Conservation (phyloP, 306 rosid species). For the Spatholobus suberectus region DNA sequence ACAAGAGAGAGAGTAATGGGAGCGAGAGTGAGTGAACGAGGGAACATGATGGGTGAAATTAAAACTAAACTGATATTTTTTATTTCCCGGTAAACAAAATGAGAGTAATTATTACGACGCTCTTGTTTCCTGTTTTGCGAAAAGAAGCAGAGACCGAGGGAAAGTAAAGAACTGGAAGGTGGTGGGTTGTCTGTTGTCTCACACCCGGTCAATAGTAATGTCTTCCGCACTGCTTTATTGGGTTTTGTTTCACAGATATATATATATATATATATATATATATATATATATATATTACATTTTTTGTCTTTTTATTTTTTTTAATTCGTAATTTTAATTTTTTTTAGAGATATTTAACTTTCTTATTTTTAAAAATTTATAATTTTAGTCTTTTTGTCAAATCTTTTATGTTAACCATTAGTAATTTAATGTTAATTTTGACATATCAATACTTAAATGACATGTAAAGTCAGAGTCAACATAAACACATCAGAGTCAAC, state of each 20-base stretch:
- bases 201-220: background rate
- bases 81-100: slow-evolving; percentile 35
- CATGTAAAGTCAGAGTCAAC: too few species aligned
- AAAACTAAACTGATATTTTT: background rate
- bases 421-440: too few species aligned
- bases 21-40: background rate
- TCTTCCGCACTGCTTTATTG: slow-evolving; percentile 6
- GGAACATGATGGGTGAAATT: slow-evolving; percentile 26
- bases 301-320: too few species aligned
- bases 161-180: slow-evolving; percentile 39
- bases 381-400: too few species aligned
- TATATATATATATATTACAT: too few species aligned
- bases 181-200: slow-evolving; percentile 47
- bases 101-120: slow-evolving; percentile 30
- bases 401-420: too few species aligned
- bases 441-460: too few species aligned
- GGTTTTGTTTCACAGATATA: background rate
- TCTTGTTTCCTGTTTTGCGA: slow-evolving; percentile 37
- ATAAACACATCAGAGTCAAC: too few species aligned
- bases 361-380: too few species aligned
- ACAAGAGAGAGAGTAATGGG: background rate
- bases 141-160: slow-evolving; percentile 41
- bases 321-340: too few species aligned
- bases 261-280: too few species aligned
- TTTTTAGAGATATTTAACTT: too few species aligned